Percentiles rank a stretch among this genome's conserved stretches.
These are phyloP conservation scores for Arthonia radiata DNA, from an alignment of 495 filamentous ascomycete genomes.

Conservation along the genomic window DNA sequence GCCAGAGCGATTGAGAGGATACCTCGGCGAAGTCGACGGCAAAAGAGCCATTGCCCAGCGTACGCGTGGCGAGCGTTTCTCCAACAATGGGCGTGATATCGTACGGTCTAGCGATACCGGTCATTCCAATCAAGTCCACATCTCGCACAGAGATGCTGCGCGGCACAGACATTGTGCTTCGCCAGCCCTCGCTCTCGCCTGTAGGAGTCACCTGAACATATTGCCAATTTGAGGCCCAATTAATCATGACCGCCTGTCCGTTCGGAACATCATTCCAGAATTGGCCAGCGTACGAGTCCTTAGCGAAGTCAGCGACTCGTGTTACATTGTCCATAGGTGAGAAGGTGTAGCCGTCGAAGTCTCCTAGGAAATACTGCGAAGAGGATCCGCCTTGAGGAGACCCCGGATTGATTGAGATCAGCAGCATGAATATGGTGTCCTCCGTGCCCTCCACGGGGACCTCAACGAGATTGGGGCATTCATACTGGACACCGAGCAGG, in stretches of 20 bases:
- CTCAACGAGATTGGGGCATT: slow-evolving; percentile 27
- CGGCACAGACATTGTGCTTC: slow-evolving; percentile 25
- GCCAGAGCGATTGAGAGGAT: slow-evolving; percentile 19
- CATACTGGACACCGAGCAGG: slow-evolving; percentile 28
- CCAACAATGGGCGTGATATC: slow-evolving; percentile 14
- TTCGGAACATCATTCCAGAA: slow-evolving; percentile 23
- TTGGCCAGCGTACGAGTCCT: slow-evolving; percentile 32
- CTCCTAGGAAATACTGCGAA: slow-evolving; percentile 23
- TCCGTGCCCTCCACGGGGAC: slow-evolving; percentile 18
- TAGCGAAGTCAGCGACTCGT: slow-evolving; percentile 25
- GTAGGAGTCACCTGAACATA: slow-evolving; percentile 26
- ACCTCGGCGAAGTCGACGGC: slow-evolving; percentile 17
- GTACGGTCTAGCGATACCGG: slow-evolving; percentile 18
- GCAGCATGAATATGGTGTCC: slow-evolving; percentile 20
- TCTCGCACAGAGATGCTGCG: slow-evolving; percentile 19
- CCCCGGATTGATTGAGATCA: slow-evolving; percentile 29
- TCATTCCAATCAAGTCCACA: slow-evolving; percentile 17
- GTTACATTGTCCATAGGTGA: slow-evolving; percentile 16
- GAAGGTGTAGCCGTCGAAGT: slow-evolving; percentile 26
- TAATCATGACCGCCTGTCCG: slow-evolving; percentile 19
- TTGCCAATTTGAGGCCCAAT: slow-evolving; percentile 38
- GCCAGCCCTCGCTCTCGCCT: slow-evolving; percentile 21
- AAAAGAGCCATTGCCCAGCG: slow-evolving; percentile 14
- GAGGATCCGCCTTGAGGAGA: slow-evolving; percentile 27
- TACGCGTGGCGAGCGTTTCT: slow-evolving; percentile 8